Percentiles rank a stretch among this genome's conserved stretches.
Evolutionary conservation across 2,329 filamentous ascomycete genomes (phyloP).

Genomic region (Hymenoscyphus linearis): DNA sequence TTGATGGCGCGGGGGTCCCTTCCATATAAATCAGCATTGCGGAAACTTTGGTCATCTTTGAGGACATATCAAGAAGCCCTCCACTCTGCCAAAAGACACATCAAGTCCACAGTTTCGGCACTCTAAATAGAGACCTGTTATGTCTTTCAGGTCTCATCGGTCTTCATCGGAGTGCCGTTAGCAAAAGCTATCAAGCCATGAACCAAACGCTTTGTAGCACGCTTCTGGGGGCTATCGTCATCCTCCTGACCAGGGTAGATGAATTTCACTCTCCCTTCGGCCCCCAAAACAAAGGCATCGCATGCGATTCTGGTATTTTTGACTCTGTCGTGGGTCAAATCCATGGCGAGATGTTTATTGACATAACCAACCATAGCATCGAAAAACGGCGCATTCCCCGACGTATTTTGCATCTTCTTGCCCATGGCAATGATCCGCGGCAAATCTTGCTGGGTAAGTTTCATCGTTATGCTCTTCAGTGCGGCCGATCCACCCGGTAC

Average conservation of each 20-base stretch:
- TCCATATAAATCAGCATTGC: background rate
- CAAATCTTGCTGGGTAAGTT: constrained; percentile 38
- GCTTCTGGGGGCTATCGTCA: constrained; percentile 16
- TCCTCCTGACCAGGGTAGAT: constrained; percentile 19
- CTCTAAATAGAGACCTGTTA: background rate
- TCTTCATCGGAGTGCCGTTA: constrained; percentile 1
- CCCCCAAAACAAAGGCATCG: constrained; percentile 37
- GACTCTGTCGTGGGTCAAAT: constrained; percentile 35
- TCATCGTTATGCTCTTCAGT: constrained; percentile 39
- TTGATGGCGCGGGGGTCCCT: background rate
- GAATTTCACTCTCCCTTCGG: constrained; percentile 37
- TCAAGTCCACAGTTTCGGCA: background rate
- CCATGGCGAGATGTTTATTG: constrained; percentile 37
- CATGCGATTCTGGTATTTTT: constrained; percentile 38
- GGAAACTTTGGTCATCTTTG: background rate
- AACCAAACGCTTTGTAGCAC: constrained; percentile 22
- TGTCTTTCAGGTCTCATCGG: background rate
- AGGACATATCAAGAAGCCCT: background rate
- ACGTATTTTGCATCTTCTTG: constrained; percentile 16
- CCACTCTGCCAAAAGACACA: background rate
- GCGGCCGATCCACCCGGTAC: constrained; percentile 19
- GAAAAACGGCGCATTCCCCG: constrained; percentile 33
- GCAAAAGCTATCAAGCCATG: constrained; percentile 21
- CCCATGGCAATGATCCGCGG: constrained; percentile 26
- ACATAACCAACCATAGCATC: constrained; percentile 36